Evolutionary conservation across 1,284 basidiomycete genomes (phyloP).

Genomic region (Porodaedalea pini): DNA sequence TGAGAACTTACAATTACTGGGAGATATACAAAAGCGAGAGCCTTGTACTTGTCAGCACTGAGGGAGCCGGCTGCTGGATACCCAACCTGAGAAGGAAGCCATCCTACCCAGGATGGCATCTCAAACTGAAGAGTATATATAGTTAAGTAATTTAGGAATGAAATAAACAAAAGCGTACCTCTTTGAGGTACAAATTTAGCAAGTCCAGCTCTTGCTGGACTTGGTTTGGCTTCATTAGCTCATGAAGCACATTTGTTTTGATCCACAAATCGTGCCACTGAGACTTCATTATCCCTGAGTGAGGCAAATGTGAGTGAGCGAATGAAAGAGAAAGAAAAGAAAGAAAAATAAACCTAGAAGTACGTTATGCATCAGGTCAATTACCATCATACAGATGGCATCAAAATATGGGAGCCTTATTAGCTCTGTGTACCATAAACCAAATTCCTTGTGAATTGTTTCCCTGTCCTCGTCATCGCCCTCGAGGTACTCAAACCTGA

Average conservation of each 20-base stretch:
- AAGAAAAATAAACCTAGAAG: constrained; percentile 4
- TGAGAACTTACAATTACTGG: constrained; percentile 9
- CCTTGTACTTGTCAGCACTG: constrained; percentile 14
- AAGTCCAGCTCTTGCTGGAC: not conserved
- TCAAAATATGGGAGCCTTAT: constrained; percentile 22
- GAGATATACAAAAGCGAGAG: not conserved
- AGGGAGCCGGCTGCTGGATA: constrained; percentile 11
- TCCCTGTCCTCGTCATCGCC: not conserved
- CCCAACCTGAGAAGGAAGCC: constrained; percentile 11
- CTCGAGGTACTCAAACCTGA: not conserved
- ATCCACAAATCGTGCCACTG: constrained; percentile 19
- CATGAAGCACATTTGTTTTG: not conserved
- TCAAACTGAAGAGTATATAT: constrained; percentile 8
- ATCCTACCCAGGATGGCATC: constrained; percentile 10
- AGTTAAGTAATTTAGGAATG: not conserved
- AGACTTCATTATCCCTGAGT: constrained; percentile 11
- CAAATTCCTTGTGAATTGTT: constrained; percentile 2
- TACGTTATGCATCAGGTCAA: constrained; percentile 24
- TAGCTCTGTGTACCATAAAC: constrained; percentile 11
- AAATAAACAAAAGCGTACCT: not conserved
- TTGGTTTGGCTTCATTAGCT: constrained; percentile 1
- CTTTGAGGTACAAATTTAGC: not conserved
- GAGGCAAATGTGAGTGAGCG: not conserved
- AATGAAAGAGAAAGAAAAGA: not conserved
- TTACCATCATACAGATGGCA: constrained; percentile 15